Conservation (phyloP, 495 filamentous ascomycete species). For the Xylaria curta region DNA sequence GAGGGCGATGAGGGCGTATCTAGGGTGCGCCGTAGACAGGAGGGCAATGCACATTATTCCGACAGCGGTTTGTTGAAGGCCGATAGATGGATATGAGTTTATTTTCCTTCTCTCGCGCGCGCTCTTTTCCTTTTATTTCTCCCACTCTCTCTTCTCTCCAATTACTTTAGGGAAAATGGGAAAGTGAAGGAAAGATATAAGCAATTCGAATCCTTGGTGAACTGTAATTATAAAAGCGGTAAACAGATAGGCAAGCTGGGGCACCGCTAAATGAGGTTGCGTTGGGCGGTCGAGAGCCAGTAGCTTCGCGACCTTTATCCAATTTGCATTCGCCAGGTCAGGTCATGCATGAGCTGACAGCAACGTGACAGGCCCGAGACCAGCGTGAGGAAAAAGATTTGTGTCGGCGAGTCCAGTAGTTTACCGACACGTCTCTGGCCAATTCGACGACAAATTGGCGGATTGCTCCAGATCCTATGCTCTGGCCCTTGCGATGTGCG, state of each 20-base stretch:
- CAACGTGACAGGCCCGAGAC: constrained; percentile 5
- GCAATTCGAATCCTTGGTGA: background rate
- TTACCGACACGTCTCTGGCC: constrained; percentile 20
- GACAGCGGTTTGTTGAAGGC: background rate
- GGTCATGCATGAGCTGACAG: constrained; percentile 25
- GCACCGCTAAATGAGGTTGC: constrained; percentile 26
- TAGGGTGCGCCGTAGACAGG: constrained; percentile 86
- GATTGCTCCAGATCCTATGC: constrained; percentile 21
- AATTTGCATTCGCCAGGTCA: constrained; percentile 19
- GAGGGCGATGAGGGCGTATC: constrained; percentile 86
- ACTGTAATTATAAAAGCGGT: background rate
- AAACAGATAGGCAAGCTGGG: constrained; percentile 15
- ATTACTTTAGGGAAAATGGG: background rate
- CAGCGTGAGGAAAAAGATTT: background rate
- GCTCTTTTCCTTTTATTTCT: background rate
- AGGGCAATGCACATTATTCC: constrained; percentile 87
- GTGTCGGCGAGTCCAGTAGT: constrained; percentile 14
- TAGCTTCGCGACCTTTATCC: constrained; percentile 5
- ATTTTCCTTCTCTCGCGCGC: background rate
- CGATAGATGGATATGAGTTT: background rate
- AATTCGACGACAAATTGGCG: background rate
- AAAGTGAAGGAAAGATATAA: background rate
- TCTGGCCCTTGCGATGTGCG: constrained; percentile 9
- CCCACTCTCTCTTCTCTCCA: background rate
- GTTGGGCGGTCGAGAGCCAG: constrained; percentile 23